phyloP scores from a whole-genome alignment of 345 rosid genomes.

The Gossypium anomalum region DNA sequence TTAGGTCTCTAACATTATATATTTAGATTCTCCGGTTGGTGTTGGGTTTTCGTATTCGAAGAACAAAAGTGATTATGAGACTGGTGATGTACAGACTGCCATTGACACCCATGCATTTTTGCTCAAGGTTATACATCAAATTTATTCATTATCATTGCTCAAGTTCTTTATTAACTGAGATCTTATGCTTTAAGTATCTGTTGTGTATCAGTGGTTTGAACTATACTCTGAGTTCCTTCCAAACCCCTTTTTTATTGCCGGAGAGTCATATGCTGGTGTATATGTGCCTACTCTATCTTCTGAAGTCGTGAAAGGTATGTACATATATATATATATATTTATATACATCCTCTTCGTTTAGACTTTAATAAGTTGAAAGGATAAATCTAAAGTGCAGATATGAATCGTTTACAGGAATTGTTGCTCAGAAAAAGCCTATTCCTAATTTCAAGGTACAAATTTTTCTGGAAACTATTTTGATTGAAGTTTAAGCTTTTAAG shows the following conservation, averaged over 20 bases:
- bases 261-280: constrained; percentile 94
- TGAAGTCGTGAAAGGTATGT: constrained; percentile 65
- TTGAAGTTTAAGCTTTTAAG: background rate
- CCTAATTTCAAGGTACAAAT: constrained; percentile 61
- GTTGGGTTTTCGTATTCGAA: constrained; percentile 80
- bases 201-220: constrained; percentile 67
- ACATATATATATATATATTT: too few species aligned
- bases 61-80: constrained; percentile 44
- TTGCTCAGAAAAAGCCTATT: constrained; percentile 48
- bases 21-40: constrained; percentile 88
- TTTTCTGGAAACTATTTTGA: too few species aligned
- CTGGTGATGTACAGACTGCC: constrained; percentile 51
- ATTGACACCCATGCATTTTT: constrained; percentile 64
- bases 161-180: constrained; percentile 5
- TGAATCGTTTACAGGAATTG: constrained; percentile 47
- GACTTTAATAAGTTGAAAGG: constrained; percentile 1
- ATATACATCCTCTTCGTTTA: background rate
- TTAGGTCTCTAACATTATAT: constrained; percentile 75
- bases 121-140: constrained; percentile 43
- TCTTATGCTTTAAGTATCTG: constrained; percentile 6
- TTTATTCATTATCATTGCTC: background rate
- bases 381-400: background rate
- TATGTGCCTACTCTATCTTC: constrained; percentile 80
- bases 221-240: constrained; percentile 71
- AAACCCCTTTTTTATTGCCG: constrained; percentile 73